Evolutionary conservation across 2,329 filamentous ascomycete genomes (phyloP).

Genomic region (Monilinia fructicola): DNA sequence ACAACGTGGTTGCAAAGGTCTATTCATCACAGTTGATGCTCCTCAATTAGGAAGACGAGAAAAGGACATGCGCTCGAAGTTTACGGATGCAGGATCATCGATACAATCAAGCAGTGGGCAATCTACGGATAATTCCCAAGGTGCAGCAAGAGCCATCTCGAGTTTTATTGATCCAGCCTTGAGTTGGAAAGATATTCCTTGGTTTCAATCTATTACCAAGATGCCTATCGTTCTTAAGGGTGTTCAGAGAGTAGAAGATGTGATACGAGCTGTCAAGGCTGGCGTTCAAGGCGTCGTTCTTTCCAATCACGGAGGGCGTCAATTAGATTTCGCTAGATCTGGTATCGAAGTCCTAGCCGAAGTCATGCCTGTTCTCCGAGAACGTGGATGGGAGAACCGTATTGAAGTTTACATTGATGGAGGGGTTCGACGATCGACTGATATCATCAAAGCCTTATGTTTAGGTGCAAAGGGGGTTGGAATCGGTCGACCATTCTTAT

Average conservation of each 20-base stretch:
- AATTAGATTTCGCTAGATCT: constrained; percentile 88
- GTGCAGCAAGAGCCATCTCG: constrained; percentile 90
- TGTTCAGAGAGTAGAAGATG: constrained; percentile 93
- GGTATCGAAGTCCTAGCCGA: constrained; percentile 89
- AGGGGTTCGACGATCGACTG: constrained; percentile 83
- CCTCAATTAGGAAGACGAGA: constrained; percentile 92
- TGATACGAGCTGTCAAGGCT: constrained; percentile 77
- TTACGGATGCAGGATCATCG: constrained; percentile 76
- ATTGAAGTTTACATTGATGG: constrained; percentile 92
- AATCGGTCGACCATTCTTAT: constrained; percentile 92
- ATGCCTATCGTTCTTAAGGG: constrained; percentile 98
- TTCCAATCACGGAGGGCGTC: constrained; percentile 92
- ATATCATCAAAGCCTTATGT: constrained; percentile 93
- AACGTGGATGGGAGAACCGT: constrained; percentile 68
- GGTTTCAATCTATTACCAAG: constrained; percentile 85
- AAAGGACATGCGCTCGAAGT: constrained; percentile 97
- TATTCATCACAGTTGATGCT: constrained; percentile 98
- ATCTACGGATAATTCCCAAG: constrained; percentile 81
- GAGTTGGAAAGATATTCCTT: constrained; percentile 90
- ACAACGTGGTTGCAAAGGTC: constrained; percentile 83
- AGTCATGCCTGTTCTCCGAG: constrained; percentile 82
- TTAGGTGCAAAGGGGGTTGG: constrained; percentile 89
- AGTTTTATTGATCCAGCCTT: constrained; percentile 95
- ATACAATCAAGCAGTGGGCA: constrained; percentile 70
- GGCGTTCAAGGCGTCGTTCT: constrained; percentile 89